Evolutionary conservation across 129 eudicot species (phyloP), one percentile per base, ranked within the genome.

Genomic region (Arctium minus): DNA sequence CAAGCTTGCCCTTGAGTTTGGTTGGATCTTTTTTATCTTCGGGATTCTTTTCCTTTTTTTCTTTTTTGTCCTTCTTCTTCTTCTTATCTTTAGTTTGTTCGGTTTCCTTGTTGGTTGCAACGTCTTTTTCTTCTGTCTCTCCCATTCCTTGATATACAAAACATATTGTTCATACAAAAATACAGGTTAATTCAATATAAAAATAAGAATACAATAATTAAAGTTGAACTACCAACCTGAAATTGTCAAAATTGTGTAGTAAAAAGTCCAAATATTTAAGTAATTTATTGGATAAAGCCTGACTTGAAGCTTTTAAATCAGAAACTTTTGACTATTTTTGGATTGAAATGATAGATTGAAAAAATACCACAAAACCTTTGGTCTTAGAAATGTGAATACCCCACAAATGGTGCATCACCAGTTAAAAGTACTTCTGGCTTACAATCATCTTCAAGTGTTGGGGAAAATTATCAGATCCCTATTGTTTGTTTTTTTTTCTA

Each of bases 41-140:
- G 22, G 94, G 90, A 71, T 88, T 87, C 86, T 86, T 94, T 32
- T 82, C 83, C 88, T 90, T 91, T 79, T 92, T 89, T 73, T 90
- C 78, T 60, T 86, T 81, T 70, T 86, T 78, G n/a, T 86, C 80
- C 64, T 91, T 85, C 74, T 84, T 86, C 56, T 82, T 86, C 56
- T 88, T 87, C 88, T 91, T 86, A 85, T 88, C 88, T 60, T 92
- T 88, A 8, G 73, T 48, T 81, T 88, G 85, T 35, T 82, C 68
- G 27, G 68, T 60, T 60, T 60, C 68, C 68, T 60, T 53, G 7
- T 5, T 17, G 68, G 68, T 17, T n/a, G 68, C 8, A 60, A n/a
- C 81, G 74, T 82, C 78, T 32, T 84, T 80, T 50, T 82, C 88
- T 65, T 42, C 90, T 4, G 88, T 85, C 80, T 84, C 92, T 87